Base-by-base conservation (phyloP, 2,329 filamentous ascomycete species). In the Fusarium marasasianum region DNA sequence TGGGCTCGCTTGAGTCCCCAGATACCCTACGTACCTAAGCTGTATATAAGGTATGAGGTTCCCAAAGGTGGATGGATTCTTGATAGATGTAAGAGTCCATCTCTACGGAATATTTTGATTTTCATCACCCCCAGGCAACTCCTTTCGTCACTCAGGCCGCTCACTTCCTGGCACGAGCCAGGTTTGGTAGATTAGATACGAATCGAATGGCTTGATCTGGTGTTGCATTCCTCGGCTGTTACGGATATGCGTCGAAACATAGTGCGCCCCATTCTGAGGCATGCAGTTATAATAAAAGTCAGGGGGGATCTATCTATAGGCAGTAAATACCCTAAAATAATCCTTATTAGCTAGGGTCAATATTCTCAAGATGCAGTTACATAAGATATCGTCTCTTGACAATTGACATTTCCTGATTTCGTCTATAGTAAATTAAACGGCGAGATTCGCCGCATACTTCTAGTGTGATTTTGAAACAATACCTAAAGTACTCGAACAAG, bases 361-460 rank as follows among this genome's bases (percentile, higher is more conserved):
- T 50, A 22, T 54, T 37, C n/a, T 40, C 22, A 40, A n/a, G 20
- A 40, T 40, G 51, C 26, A 22, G 29, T 31, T 41, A 37, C 35
- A 38, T 15, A 38, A 29, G 20, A 11, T 20, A 15, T 29, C n/a
- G 37, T 61, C 24, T 31, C 60, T 45, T 63, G 33, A 44, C 22
- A 69, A 33, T 51, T 18, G 22, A 18, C 29, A 24, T 20, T 35
- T 69, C 50, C 59, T 58, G 13, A 53, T 57, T 59, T 56, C 45
- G 50, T 60, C 66, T 74, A 74, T 71, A 53, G 59, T 35, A 57
- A 71, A 45, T 54, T 58, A 60, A 51, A 38, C 11, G 35, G 45
- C 20, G 38, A 24, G 38, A 33, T 44, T 54, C 31, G 45, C 31
- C 26, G 40, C 43, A 38, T 53, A 53, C 71, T 74, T 74, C 66